These are phyloP conservation scores for Penicillium arizonense DNA, from an alignment of 495 filamentous ascomycete genomes.

Conservation along the genomic window DNA sequence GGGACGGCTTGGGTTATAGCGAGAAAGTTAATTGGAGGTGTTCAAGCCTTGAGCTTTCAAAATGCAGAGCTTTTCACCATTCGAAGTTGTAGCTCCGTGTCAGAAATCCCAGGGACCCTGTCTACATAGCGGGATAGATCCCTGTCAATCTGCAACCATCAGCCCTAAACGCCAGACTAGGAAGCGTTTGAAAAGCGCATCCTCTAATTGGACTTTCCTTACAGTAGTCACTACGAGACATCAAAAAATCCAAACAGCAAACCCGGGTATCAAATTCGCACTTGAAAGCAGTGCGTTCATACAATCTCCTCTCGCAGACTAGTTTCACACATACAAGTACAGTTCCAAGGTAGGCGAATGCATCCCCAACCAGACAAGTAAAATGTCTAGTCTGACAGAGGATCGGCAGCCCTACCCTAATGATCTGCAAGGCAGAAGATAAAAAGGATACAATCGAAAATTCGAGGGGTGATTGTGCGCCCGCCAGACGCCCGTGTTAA, in stretches of 20 bases:
- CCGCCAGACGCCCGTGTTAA: constrained; percentile 7
- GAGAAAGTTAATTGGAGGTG: no score
- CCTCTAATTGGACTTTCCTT: no score
- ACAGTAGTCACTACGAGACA: not conserved
- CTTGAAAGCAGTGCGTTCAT: constrained; percentile 6
- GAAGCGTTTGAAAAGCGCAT: no score
- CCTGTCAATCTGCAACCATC: no score
- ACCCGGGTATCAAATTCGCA: constrained; percentile 23
- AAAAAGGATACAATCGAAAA: constrained; percentile 1
- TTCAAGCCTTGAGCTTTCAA: no score
- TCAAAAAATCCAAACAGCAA: not conserved
- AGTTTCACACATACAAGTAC: constrained; percentile 17
- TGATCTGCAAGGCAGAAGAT: constrained; percentile 12
- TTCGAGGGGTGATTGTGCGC: constrained; percentile 8
- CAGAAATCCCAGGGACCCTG: no score
- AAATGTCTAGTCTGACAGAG: not conserved
- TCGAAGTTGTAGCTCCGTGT: no score
- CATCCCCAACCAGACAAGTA: constrained; percentile 1
- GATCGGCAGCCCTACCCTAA: not conserved
- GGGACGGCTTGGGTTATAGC: no score
- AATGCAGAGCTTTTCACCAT: no score
- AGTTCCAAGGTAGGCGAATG: not conserved
- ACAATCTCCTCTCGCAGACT: not conserved
- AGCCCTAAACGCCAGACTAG: no score
- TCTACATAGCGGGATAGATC: no score